Percentiles rank a stretch among this genome's conserved stretches.
phyloP scores from a whole-genome alignment of 2,329 filamentous ascomycete species.

The Pseudogymnoascus sp. region DNA sequence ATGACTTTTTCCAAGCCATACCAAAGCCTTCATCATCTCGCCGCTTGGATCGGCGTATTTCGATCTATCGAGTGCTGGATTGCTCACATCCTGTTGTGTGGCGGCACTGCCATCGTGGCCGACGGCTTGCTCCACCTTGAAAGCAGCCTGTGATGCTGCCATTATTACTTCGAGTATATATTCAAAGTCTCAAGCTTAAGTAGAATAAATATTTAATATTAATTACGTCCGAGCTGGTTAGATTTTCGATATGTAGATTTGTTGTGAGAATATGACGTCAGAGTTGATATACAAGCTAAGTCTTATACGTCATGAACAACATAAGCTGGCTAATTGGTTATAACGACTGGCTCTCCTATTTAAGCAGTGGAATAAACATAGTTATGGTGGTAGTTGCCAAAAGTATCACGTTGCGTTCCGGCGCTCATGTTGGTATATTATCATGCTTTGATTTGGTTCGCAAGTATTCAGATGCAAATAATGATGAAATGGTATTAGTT shows the following conservation, averaged over 20 bases:
- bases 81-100: constrained; percentile 60
- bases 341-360: not conserved
- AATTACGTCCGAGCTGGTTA: not conserved
- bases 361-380: not conserved
- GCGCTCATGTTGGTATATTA: not conserved
- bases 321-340: not conserved
- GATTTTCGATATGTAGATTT: not conserved
- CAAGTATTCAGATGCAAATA: not conserved
- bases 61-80: constrained; percentile 44
- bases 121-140: constrained; percentile 54
- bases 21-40: constrained; percentile 69
- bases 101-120: constrained; percentile 58
- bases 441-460: not conserved
- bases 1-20: constrained; percentile 74
- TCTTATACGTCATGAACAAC: constrained; percentile 1
- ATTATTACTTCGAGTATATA: not conserved
- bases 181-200: not conserved
- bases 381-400: not conserved
- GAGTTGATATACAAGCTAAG: not conserved
- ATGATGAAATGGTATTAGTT: not conserved
- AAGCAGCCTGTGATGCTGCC: constrained; percentile 48
- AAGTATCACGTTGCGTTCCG: not conserved
- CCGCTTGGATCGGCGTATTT: constrained; percentile 39
- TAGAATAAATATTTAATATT: not conserved
- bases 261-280: not conserved